Percentiles rank a stretch among this genome's conserved stretches.
Evolutionary conservation across 768 basidiomycete species (phyloP).

Genomic region (Panellus pusillus): DNA sequence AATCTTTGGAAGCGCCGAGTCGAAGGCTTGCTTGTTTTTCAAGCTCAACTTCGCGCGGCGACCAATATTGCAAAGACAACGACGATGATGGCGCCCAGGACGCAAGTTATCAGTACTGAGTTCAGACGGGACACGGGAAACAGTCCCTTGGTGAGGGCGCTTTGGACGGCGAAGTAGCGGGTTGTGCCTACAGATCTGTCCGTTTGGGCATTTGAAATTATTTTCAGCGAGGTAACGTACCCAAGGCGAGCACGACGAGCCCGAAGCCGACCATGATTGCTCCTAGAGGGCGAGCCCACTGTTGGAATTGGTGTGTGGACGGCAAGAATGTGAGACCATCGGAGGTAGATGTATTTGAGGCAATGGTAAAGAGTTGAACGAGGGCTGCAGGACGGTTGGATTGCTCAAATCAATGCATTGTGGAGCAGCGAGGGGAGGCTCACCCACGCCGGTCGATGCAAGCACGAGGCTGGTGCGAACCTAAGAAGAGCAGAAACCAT

Average conservation of each 20-base stretch:
- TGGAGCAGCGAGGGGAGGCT: constrained; percentile 7
- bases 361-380: constrained; percentile 44
- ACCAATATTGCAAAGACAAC: constrained; percentile 40
- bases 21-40: neutral
- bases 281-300: constrained; percentile 38
- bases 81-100: constrained; percentile 31
- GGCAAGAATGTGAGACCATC: constrained; percentile 5
- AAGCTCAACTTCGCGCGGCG: constrained; percentile 6
- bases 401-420: neutral
- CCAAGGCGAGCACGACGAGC: constrained; percentile 32
- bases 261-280: constrained; percentile 37
- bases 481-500: constrained; percentile 22
- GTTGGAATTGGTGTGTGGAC: constrained; percentile 15
- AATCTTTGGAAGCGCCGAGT: neutral
- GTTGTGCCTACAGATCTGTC: constrained; percentile 25
- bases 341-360: constrained; percentile 21
- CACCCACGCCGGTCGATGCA: constrained; percentile 45
- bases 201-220: neutral
- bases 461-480: constrained; percentile 44
- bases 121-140: constrained; percentile 43
- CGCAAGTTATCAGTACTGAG: constrained; percentile 29
- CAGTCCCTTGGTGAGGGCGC: constrained; percentile 34
- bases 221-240: constrained; percentile 18
- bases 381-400: constrained; percentile 29
- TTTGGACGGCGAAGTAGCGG: constrained; percentile 42